Percentiles rank a stretch among this genome's conserved stretches.
phyloP scores from a whole-genome alignment of 306 rosid genomes.

The Cicer chorassanicum region DNA sequence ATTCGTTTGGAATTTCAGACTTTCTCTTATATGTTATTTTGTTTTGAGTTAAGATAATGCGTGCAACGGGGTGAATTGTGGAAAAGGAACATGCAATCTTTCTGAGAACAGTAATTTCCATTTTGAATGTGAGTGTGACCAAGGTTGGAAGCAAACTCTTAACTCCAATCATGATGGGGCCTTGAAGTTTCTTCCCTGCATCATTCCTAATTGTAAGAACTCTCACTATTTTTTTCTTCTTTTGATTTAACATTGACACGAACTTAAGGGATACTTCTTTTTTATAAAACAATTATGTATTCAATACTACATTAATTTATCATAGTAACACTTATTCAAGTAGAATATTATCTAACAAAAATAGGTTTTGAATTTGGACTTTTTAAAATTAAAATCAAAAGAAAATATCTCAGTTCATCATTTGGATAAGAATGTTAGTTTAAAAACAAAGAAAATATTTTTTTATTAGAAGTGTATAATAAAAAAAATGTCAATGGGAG shows the following conservation, averaged over 20 bases:
- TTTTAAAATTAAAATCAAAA: neutral
- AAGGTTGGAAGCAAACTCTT: constrained; percentile 74
- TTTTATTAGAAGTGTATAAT: too few species aligned
- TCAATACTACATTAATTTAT: neutral
- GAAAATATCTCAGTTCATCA: too few species aligned
- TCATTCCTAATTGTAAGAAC: constrained; percentile 76
- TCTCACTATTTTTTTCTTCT: neutral
- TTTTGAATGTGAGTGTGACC: constrained; percentile 75
- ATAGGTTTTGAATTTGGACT: constrained; percentile 1
- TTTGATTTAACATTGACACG: too few species aligned
- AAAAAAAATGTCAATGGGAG: too few species aligned
- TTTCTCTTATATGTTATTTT: constrained; percentile 5
- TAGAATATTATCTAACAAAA: too few species aligned
- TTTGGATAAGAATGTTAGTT: too few species aligned
- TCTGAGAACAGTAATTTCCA: constrained; percentile 56
- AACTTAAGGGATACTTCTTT: too few species aligned
- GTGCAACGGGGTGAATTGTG: constrained; percentile 74
- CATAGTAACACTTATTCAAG: neutral
- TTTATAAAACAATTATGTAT: too few species aligned
- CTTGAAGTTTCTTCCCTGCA: constrained; percentile 80
- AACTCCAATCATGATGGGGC: constrained; percentile 25
- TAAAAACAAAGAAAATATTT: too few species aligned
- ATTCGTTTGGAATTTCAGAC: neutral
- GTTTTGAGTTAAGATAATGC: constrained; percentile 55
- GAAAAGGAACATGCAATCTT: constrained; percentile 80